Evolutionary conservation across 2,329 filamentous ascomycete genomes (phyloP), one percentile per base, ranked within the genome.

Genomic region (Exophiala alcalophila): DNA sequence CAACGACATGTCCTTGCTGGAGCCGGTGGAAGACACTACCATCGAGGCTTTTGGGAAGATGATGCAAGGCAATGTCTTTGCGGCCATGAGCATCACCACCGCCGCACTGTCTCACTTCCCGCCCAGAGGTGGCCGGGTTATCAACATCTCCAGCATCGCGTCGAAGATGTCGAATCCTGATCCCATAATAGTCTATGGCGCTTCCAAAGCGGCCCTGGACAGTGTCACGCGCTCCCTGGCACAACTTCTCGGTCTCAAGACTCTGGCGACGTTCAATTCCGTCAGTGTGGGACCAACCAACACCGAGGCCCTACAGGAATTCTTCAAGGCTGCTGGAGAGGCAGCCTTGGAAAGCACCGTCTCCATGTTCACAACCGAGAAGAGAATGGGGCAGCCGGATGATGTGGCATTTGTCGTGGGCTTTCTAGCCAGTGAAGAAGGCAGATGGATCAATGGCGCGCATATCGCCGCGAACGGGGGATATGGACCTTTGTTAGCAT

Each of bases 321-420:
- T 64, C 26, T 62, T 66, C 40, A 68, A 73, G 63, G 62, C 61
- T 48, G 54, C 63, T 10, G 57, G 70, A 42, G 60, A 68, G 47
- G 65, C 67, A 2, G 61, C 64, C 1, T 66, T 71, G 30, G 68
- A 71, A 36, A 56, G 60, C 20, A 71, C 67, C 10, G 69, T 71
- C 1, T 68, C 65, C 3, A 69, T 57, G 4, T 49, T 58, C 21
- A 44, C 40, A 33, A 10, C 21, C 16, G 44, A 40, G 31, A 44
- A 34, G 8, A 58, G 72, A 25, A 57, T 75, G 61, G 72, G 59
- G 0, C 59, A 64, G 47, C 61, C 67, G 3, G 63, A 66, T 15
- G 72, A 76, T 52, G 65, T 75, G 47, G 71, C 71, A 0, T 71
- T 57, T 47, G 67, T 66, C 5, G 71, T 74, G 1, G 67, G 57